Evolutionary conservation across 2,329 filamentous ascomycete genomes (phyloP), one percentile per base, ranked within the genome.

Genomic region (Tolypocladium ophioglossoides): DNA sequence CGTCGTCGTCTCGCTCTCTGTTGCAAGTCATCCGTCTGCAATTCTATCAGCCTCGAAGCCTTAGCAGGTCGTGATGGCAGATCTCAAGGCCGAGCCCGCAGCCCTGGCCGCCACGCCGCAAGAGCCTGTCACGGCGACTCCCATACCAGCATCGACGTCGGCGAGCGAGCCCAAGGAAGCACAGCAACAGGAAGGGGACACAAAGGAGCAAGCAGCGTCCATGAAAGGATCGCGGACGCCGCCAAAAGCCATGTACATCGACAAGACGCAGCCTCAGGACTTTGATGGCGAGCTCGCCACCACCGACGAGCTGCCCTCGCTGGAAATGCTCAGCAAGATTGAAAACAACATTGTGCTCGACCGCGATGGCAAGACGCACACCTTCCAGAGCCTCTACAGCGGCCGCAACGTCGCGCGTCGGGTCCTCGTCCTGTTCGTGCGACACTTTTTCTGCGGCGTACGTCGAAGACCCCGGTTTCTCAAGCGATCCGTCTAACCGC

Each of bases 371-470:
- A 82, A 80, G 54, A 69, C 77, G 16, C 77, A 77, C 46, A 72
- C 78, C 0, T 89, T 89, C 68, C 79, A 79, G 67, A 82, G 78
- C 60, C 70, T 88, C 32, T 85, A 84, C 65, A 76, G 73, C 37
- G 79, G 80, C 4, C 73, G 67, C 49, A 78, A 79, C 53, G 73
- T 74, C 3, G 73, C 78, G 14, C 72, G 76, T 20, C 73, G 83
- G 3, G 80, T 88, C 32, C 74, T 91, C 35, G 70, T 90, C 44
- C 81, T 91, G 60, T 91, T 91, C 65, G 77, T 91, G 55, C 79
- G 87, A 47, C 87, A 91, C 70, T 91, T 91, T 70, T 90, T 88
- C 75, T 91, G 87, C 65, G 86, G 86, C 38, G 86, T 89, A 76
- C 68, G 85, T 77, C 44, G 16, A 46, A 22, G 35, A 41, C 51